phyloP scores from a whole-genome alignment of 441 rosid genomes.

The Adansonia grandidieri region DNA sequence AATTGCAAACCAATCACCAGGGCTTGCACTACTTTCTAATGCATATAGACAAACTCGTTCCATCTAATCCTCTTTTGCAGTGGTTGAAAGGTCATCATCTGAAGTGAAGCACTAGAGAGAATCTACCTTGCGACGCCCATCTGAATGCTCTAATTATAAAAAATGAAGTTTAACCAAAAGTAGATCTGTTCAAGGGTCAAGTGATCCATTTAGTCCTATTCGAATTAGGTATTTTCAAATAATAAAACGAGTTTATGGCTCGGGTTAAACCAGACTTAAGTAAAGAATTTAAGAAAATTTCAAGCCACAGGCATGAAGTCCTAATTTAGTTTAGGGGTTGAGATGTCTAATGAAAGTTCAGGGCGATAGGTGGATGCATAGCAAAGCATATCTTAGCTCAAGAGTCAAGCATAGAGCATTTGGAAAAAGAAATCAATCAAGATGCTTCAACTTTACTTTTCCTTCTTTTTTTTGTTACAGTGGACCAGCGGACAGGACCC shows the following conservation, averaged over 20 bases:
- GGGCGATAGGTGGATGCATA: too few relatives aligned
- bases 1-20: background rate
- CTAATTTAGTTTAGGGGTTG: background rate
- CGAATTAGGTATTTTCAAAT: too few relatives aligned
- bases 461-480: background rate
- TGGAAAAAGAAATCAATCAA: slow-evolving; percentile 24
- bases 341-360: background rate
- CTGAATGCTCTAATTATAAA: background rate
- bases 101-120: slow-evolving; percentile 19
- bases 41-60: too few relatives aligned
- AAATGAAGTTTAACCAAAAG: too few relatives aligned
- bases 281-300: too few relatives aligned
- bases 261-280: too few relatives aligned
- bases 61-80: background rate
- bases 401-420: slow-evolving; percentile 43
- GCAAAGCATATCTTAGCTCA: slow-evolving; percentile 30
- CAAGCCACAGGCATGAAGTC: too few relatives aligned
- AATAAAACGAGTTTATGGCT: too few relatives aligned
- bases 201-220: too few relatives aligned
- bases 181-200: too few relatives aligned
- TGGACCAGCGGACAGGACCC: slow-evolving; percentile 2
- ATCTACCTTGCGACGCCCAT: background rate
- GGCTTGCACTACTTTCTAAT: background rate
- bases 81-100: background rate
- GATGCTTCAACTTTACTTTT: background rate